phyloP scores from a whole-genome alignment of 2,329 filamentous ascomycete genomes.

The Neopestalotiopsis rosae region DNA sequence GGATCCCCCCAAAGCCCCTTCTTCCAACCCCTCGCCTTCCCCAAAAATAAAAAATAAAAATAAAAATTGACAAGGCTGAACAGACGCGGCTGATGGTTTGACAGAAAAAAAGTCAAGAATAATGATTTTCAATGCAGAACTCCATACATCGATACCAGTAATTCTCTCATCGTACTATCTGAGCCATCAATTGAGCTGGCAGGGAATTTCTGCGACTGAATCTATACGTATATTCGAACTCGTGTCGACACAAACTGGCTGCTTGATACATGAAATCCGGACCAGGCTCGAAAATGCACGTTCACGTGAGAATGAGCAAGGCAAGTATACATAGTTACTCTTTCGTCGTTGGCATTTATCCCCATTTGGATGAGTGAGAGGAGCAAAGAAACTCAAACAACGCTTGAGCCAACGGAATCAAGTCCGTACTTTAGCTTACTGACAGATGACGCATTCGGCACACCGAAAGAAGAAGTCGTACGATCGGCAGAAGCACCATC shows the following conservation, averaged over 20 bases:
- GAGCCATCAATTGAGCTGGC: too few relatives aligned
- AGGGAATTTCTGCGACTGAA: too few relatives aligned
- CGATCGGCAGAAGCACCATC: neutral
- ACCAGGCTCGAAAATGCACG: too few relatives aligned
- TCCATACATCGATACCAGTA: neutral
- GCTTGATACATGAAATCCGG: too few relatives aligned
- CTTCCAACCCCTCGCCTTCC: neutral
- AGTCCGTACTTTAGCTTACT: neutral
- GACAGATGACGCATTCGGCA: constrained; percentile 1
- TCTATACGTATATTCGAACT: too few relatives aligned
- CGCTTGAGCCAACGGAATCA: neutral
- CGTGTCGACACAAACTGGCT: too few relatives aligned
- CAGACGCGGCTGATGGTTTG: neutral
- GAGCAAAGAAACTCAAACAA: too few relatives aligned
- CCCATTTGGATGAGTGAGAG: too few relatives aligned
- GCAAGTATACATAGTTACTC: too few relatives aligned
- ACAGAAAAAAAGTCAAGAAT: neutral
- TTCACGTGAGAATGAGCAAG: too few relatives aligned
- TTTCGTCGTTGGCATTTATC: too few relatives aligned
- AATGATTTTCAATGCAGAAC: neutral
- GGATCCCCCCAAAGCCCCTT: neutral
- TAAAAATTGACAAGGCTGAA: neutral
- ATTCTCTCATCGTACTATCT: too few relatives aligned
- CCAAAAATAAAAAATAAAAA: neutral
- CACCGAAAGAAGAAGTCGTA: neutral